Conservation (phyloP, 768 basidiomycete species). For the Lactarius vividus region DNA sequence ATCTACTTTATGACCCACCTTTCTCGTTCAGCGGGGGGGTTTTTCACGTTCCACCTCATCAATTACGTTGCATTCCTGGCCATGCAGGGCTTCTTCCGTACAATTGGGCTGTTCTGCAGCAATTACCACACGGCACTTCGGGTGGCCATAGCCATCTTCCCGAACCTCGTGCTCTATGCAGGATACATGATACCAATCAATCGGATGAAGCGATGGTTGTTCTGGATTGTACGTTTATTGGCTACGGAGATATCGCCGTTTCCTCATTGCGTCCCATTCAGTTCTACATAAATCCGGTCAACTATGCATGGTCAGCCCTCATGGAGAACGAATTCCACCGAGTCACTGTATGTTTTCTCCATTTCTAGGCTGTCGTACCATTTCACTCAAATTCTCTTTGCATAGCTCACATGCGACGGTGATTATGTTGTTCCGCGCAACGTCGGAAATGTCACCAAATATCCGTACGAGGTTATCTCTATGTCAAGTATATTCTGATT, state of each 20-base stretch:
- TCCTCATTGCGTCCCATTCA: slow-evolving; percentile 37
- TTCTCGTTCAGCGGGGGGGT: slow-evolving; percentile 40
- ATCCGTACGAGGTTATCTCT: slow-evolving; percentile 49
- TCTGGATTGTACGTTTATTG: slow-evolving; percentile 67
- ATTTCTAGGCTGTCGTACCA: slow-evolving; percentile 35
- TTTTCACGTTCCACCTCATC: slow-evolving; percentile 65
- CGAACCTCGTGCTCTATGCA: slow-evolving; percentile 71
- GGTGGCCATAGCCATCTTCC: slow-evolving; percentile 43
- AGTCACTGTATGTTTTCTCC: slow-evolving; percentile 33
- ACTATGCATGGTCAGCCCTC: slow-evolving; percentile 59
- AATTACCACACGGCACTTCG: slow-evolving; percentile 57
- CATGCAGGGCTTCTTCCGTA: slow-evolving; percentile 87
- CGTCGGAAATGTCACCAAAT: slow-evolving; percentile 49
- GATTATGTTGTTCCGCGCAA: slow-evolving; percentile 65
- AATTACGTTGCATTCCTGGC: slow-evolving; percentile 61
- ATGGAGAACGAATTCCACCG: slow-evolving; percentile 89
- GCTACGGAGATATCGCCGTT: slow-evolving; percentile 24
- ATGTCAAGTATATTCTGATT: neutral
- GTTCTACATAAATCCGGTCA: slow-evolving; percentile 74
- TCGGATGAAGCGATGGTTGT: slow-evolving; percentile 79
- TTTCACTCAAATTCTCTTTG: neutral
- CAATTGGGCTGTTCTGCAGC: slow-evolving; percentile 55
- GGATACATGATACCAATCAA: slow-evolving; percentile 68
- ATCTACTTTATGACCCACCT: slow-evolving; percentile 69
- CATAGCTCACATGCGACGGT: slow-evolving; percentile 64